These are phyloP conservation scores for Prunus persica DNA, from an alignment of 306 rosid species.

Conservation along the genomic window Prunus_persica_NCBIv2 NC_034012.1:13766001-13766500, in stretches of 20 bases:
- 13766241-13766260: slow-evolving; percentile 10
- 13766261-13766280: slow-evolving; percentile 7
- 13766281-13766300: slow-evolving; percentile 10
- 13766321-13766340: slow-evolving; percentile 34
- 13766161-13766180: no score
- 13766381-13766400: neutral
- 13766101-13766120: no score
- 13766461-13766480: slow-evolving; percentile 21
- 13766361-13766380: neutral
- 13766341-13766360: slow-evolving; percentile 21
- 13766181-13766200: slow-evolving; percentile 3
- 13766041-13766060: no score
- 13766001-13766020: neutral
- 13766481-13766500: slow-evolving; percentile 35
- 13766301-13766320: slow-evolving; percentile 32
- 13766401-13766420: slow-evolving; percentile 46
- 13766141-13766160: no score
- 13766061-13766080: no score
- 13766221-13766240: slow-evolving; percentile 38
- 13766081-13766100: no score
- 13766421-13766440: slow-evolving; percentile 38
- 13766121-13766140: no score
- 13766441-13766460: neutral
- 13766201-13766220: slow-evolving; percentile 28
- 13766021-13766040: neutral